These are phyloP conservation scores for Alternaria alternata DNA, from an alignment of 2,329 filamentous ascomycete species.

Conservation along the genomic window DNA sequence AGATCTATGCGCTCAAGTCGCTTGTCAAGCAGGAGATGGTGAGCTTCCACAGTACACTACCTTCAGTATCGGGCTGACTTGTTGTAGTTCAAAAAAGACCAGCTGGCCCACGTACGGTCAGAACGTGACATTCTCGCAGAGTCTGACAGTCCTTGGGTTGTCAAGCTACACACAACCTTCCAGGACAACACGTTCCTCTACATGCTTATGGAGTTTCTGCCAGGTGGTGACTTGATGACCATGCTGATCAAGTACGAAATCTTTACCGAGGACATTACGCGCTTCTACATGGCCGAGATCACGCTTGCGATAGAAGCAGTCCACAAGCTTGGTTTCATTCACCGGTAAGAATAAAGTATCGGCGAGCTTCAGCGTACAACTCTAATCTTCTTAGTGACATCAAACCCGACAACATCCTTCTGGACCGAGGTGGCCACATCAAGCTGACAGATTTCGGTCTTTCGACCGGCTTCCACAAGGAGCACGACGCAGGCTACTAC, in stretches of 20 bases:
- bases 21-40: conserved; percentile 97
- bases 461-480: conserved; percentile 96
- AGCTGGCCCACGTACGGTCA: conserved; percentile 94
- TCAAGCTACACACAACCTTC: conserved; percentile 98
- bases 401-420: conserved; percentile 97
- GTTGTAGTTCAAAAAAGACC: conserved; percentile 87
- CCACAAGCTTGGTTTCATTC: conserved; percentile 96
- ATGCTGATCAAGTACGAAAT: conserved; percentile 99
- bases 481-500: conserved; percentile 98
- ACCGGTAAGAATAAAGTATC: conserved; percentile 68
- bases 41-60: conserved; percentile 6
- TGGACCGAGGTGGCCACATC: conserved; percentile 94
- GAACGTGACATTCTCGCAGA: conserved; percentile 98
- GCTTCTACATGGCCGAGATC: conserved; percentile 99
- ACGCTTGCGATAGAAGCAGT: conserved; percentile 98
- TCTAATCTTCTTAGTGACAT: conserved; percentile 72
- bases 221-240: conserved; percentile 98
- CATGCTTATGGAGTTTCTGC: conserved; percentile 99
- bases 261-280: conserved; percentile 97
- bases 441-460: conserved; percentile 98
- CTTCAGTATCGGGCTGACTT: conserved; percentile 20
- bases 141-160: conserved; percentile 99
- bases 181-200: conserved; percentile 96
- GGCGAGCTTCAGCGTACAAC: no score
- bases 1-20: conserved; percentile 98